Evolutionary conservation across 208 protist species (phyloP).

Genomic region (Acanthamoeba sp.): DNA sequence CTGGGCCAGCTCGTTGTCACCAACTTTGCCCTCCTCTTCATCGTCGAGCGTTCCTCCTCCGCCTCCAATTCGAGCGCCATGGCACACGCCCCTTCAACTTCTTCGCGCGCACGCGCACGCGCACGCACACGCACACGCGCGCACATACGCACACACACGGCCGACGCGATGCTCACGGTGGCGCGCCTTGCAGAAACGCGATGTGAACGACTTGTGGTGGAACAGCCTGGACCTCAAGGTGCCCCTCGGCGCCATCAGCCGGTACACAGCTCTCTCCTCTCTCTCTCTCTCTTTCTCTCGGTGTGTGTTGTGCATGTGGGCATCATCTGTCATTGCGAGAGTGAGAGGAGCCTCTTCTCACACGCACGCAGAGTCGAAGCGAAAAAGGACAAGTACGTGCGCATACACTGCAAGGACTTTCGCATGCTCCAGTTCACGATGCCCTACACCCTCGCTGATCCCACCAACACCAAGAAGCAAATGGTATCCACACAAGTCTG

Average conservation of each 20-base stretch:
- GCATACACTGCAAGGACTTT: slow-evolving; percentile 65
- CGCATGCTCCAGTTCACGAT: slow-evolving; percentile 45
- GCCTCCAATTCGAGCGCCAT: neutral
- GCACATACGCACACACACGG: neutral
- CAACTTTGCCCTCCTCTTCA: slow-evolving; percentile 67
- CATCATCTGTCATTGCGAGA: no score
- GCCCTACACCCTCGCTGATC: slow-evolving; percentile 37
- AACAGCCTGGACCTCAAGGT: slow-evolving; percentile 40
- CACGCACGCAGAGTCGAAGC: neutral
- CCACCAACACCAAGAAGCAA: slow-evolving; percentile 60
- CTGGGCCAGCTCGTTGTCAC: slow-evolving; percentile 62
- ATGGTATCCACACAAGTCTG: slow-evolving; percentile 44
- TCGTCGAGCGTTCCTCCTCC: slow-evolving; percentile 15
- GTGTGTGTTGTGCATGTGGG: neutral
- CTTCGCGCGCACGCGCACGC: neutral
- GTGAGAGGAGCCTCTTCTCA: no score
- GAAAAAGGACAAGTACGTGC: slow-evolving; percentile 40
- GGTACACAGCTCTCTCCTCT: neutral
- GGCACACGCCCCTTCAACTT: neutral
- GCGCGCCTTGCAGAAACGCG: neutral
- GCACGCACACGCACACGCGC: neutral
- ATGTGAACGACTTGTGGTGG: neutral
- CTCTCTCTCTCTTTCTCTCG: neutral
- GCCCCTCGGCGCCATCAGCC: slow-evolving; percentile 39
- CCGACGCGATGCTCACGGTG: neutral